Base-by-base conservation (phyloP, 352 stramenopile species). In the Nothophytophthora sp. region DNA sequence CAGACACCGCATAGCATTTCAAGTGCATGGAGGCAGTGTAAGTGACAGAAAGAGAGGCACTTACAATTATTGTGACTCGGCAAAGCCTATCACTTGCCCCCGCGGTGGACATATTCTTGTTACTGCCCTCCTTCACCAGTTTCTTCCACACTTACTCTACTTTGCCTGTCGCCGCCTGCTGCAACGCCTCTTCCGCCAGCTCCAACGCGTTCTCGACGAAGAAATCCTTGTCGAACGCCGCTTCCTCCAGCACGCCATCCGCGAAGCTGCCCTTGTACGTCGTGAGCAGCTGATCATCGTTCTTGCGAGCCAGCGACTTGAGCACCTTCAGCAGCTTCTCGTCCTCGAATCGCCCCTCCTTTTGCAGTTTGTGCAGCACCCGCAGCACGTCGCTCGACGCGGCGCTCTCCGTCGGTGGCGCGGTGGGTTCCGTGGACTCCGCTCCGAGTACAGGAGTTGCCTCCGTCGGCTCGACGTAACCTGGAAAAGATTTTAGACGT, bases 231-330 rank as follows among this genome's bases (percentile, higher is more conserved):
- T 95, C 82, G 52, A 95, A 92, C 12, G 60, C 66, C 16, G 65
- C 58, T 34, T 83, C 70, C 40, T 82, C 60, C 39, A 81, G 50
- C 28, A 67, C 55, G 4, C 72, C 78, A 50, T 71, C 60, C 25
- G 80, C 70, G 33, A 90, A 92, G 60, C 82, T 93, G 33, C 76
- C 85, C 33, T 79, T 81, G 68, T 78, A 95, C 24, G 84, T 90
- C 27, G 83, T 81, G 18, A 93, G 73, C 47, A 95, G 49, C 50
- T 90, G 67, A 15, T 71, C 58, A 53, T 95, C 74, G 55, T 86
- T 89, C 61, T 93, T 95, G 39, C 85, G 81, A 38, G 85, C 85
- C 15, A 93, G 72, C 35, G 82, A 92, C 58, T 93, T 95, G 38
- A 95, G 73, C 54, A 79, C 57, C 49, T 95, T 95, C 29, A 90